Conservation (phyloP, 2,329 filamentous ascomycete genomes). For the Botrytis porri region DNA sequence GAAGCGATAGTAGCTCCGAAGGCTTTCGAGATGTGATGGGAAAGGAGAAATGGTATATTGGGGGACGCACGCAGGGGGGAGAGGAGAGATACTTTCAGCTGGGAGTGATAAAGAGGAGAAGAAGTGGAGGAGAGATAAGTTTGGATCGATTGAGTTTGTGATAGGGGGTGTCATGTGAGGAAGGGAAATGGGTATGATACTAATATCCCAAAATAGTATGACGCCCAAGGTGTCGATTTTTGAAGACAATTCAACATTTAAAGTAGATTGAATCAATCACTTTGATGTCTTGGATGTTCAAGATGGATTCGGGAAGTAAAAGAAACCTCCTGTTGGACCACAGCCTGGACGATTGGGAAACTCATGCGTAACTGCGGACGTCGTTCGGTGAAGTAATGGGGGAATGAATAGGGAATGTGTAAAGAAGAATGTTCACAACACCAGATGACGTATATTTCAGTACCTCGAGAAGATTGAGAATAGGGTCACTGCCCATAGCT, state of each 20-base stretch:
- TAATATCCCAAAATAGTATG: not conserved
- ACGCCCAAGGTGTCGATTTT: not conserved
- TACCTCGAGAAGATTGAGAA: not conserved
- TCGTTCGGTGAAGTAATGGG: not conserved
- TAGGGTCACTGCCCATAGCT: not conserved
- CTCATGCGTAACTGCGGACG: not conserved
- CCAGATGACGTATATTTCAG: not conserved
- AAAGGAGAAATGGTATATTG: slow-evolving; percentile 79
- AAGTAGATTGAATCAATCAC: not conserved
- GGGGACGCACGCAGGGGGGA: slow-evolving; percentile 70
- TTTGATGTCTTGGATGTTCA: not conserved
- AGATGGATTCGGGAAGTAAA: not conserved
- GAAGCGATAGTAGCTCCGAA: slow-evolving; percentile 72
- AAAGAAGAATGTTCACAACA: not conserved
- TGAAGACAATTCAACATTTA: not conserved
- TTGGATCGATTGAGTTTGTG: slow-evolving; percentile 72
- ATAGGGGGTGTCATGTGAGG: slow-evolving; percentile 29
- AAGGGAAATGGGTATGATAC: not conserved
- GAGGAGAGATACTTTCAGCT: slow-evolving; percentile 81
- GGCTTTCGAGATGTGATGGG: slow-evolving; percentile 71
- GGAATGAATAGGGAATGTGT: not conserved
- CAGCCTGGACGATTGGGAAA: not conserved
- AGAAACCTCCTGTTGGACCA: not conserved
- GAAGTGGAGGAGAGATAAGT: slow-evolving; percentile 72
- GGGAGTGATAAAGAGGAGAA: slow-evolving; percentile 68